Percentiles rank a stretch among this genome's conserved stretches.
Evolutionary conservation across 345 rosid species (phyloP).

Genomic region (Brassica cretica): DNA sequence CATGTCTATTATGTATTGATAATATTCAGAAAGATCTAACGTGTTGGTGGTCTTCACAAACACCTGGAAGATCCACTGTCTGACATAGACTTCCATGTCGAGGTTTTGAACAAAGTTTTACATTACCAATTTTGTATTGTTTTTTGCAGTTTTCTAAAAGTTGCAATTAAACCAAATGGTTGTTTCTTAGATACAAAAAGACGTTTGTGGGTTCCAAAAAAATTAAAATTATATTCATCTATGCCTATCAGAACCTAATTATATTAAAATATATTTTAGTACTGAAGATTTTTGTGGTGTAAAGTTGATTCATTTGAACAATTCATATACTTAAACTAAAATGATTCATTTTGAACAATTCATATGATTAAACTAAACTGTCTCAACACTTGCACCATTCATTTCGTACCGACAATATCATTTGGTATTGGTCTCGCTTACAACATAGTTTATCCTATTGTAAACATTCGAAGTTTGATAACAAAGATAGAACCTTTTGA

Average conservation of each 20-base stretch:
- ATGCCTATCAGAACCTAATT: no score
- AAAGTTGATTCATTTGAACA: not conserved
- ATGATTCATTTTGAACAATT: not conserved
- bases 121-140: not conserved
- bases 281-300: not conserved
- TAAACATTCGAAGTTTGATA: constrained; percentile 25
- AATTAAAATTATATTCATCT: not conserved
- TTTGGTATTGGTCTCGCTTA: constrained; percentile 28
- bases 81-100: not conserved
- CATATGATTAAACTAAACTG: not conserved
- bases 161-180: not conserved
- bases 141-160: not conserved
- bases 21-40: not conserved
- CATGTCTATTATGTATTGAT: not conserved
- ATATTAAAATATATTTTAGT: no score
- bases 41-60: not conserved
- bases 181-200: not conserved
- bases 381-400: not conserved
- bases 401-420: constrained; percentile 32
- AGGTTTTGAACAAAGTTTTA: not conserved
- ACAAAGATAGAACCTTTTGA: constrained; percentile 1
- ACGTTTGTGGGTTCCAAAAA: not conserved
- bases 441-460: constrained; percentile 19
- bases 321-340: no score
- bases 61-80: not conserved